Evolutionary conservation across 2,329 filamentous ascomycete species (phyloP).

Genomic region (Colletotrichum nymphaeae): DNA sequence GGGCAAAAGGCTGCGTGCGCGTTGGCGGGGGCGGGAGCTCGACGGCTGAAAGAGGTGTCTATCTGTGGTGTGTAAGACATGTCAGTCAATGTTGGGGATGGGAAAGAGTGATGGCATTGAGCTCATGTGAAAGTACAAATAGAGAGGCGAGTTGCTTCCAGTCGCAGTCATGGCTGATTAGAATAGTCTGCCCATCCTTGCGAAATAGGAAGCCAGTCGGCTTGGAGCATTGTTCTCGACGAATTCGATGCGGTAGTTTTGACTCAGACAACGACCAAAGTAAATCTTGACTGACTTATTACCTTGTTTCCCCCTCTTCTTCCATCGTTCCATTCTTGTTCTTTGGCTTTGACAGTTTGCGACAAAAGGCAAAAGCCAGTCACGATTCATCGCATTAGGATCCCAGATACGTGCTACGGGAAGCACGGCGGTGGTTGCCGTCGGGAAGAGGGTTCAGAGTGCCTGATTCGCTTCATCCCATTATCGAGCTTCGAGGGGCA

Average conservation of each 20-base stretch:
- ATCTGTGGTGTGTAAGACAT: not conserved
- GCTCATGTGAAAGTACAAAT: not conserved
- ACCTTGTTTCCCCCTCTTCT: slow-evolving; percentile 16
- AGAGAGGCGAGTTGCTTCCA: not conserved
- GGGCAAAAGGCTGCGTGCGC: slow-evolving; percentile 3
- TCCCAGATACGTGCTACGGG: not conserved
- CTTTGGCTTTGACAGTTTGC: slow-evolving; percentile 5
- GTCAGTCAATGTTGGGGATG: not conserved
- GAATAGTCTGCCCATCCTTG: not conserved
- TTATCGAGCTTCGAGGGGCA: not conserved
- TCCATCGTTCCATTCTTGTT: not conserved
- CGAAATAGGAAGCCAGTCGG: not conserved
- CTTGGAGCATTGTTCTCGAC: not conserved
- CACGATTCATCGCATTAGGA: not conserved
- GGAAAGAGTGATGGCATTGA: not conserved
- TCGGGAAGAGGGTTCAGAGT: not conserved
- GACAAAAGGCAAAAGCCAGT: not conserved
- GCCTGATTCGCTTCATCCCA: slow-evolving; percentile 21
- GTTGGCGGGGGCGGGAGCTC: not conserved
- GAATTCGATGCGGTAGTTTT: slow-evolving; percentile 1
- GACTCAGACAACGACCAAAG: slow-evolving; percentile 3
- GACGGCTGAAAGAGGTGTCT: not conserved
- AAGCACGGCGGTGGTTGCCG: not conserved
- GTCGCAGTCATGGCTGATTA: not conserved
- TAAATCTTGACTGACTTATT: slow-evolving; percentile 12